Conservation (phyloP, 805 yeast species). For the Metschnikowia corniflorae region DNA sequence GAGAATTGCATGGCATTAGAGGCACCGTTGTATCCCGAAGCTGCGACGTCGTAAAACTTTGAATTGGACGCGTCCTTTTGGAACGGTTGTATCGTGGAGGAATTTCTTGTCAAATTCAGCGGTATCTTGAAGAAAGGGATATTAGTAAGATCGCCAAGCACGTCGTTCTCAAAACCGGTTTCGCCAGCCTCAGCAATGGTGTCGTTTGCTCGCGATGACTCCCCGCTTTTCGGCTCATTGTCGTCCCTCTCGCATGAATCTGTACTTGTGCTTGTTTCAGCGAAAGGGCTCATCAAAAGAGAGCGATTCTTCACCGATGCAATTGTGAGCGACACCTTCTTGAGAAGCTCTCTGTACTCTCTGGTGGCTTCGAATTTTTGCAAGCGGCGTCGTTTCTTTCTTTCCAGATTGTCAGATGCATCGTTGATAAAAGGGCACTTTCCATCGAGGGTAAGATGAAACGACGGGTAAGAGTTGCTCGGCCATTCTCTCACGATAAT, state of each 20-base stretch:
- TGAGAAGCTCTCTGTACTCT: slow-evolving; percentile 38
- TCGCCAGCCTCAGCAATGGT: slow-evolving; percentile 13
- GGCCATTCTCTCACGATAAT: slow-evolving; percentile 80
- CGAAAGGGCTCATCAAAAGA: slow-evolving; percentile 1
- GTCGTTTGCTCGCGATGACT: slow-evolving; percentile 10
- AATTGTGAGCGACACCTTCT: slow-evolving; percentile 32
- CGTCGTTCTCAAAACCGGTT: slow-evolving; percentile 7
- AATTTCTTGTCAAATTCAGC: slow-evolving; percentile 30
- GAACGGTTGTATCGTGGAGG: slow-evolving; percentile 36
- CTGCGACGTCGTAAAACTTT: slow-evolving; percentile 43
- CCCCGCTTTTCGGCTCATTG: slow-evolving; percentile 9
- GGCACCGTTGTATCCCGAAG: slow-evolving; percentile 43
- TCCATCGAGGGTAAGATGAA: slow-evolving; percentile 64
- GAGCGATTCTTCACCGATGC: slow-evolving; percentile 19
- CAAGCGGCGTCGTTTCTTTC: slow-evolving; percentile 36
- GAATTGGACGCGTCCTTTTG: slow-evolving; percentile 26
- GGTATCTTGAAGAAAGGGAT: slow-evolving; percentile 29
- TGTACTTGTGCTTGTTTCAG: slow-evolving; percentile 15
- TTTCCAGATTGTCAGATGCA: slow-evolving; percentile 37
- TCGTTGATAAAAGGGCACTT: slow-evolving; percentile 81
- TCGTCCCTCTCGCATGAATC: slow-evolving; percentile 10
- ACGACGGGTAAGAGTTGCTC: slow-evolving; percentile 49
- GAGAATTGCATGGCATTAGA: slow-evolving; percentile 41
- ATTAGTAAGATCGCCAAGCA: slow-evolving; percentile 5
- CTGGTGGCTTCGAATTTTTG: slow-evolving; percentile 42